These are phyloP conservation scores for Paraconiothyrium brasiliense DNA, from an alignment of 2,329 filamentous ascomycete species.

Conservation along the genomic window DNA sequence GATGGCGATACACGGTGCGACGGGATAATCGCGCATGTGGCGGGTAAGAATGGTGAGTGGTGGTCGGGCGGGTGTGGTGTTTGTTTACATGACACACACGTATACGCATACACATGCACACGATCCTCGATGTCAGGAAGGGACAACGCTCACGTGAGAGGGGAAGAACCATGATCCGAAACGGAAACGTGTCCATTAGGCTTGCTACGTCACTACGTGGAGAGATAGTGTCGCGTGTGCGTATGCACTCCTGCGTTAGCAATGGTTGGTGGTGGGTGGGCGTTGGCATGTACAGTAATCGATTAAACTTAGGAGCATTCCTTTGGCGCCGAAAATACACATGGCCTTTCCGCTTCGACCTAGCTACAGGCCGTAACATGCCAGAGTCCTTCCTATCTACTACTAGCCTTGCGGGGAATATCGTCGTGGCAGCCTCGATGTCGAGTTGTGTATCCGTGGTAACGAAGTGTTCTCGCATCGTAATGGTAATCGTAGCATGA, in stretches of 20 bases:
- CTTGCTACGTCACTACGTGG: conserved; percentile 6
- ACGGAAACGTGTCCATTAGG: neutral
- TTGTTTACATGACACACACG: neutral
- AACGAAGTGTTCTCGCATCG: neutral
- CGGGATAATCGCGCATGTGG: neutral
- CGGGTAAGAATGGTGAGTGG: neutral
- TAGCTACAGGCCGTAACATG: neutral
- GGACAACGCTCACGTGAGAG: neutral
- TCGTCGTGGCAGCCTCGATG: neutral
- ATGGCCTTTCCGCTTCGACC: neutral
- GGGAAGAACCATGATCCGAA: neutral
- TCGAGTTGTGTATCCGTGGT: neutral
- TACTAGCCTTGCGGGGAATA: neutral
- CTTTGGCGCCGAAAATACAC: neutral
- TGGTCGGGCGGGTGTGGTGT: neutral
- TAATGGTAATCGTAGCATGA: neutral
- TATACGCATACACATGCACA: neutral
- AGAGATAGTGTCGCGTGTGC: neutral
- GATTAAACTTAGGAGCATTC: neutral
- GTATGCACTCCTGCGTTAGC: conserved; percentile 5
- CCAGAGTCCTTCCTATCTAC: neutral
- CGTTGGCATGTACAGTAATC: conserved; percentile 1
- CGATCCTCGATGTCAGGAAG: neutral
- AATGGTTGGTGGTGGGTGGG: conserved; percentile 3
- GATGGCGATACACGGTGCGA: neutral